Evolutionary conservation across 352 stramenopile genomes (phyloP).

Genomic region (Peronospora farinosa): DNA sequence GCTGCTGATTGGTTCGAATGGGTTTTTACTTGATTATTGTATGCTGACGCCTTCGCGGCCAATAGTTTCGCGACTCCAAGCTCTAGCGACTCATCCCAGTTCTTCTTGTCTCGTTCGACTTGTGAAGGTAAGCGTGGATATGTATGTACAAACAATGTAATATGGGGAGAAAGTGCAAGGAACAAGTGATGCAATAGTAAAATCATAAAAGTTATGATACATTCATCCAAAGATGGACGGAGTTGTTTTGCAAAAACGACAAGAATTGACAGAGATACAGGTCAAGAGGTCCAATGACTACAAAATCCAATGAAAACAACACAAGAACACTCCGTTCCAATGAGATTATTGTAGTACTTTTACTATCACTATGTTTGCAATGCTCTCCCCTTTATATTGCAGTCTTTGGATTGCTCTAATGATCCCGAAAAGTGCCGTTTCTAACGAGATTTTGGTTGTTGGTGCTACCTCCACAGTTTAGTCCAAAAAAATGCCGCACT

Average conservation of each 20-base stretch:
- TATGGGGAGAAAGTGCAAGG: not conserved
- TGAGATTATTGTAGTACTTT: conserved; percentile 1
- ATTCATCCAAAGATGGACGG: too few relatives aligned
- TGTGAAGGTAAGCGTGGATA: conserved; percentile 47
- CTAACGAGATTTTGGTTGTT: conserved; percentile 20
- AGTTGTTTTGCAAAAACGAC: too few relatives aligned
- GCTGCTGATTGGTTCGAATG: conserved; percentile 32
- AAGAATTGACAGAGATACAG: conserved; percentile 24
- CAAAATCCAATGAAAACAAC: not conserved
- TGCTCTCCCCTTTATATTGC: conserved; percentile 1
- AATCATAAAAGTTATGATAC: conserved; percentile 2
- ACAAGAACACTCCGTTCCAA: not conserved
- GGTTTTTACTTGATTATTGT: conserved; percentile 49
- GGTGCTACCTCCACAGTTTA: conserved; percentile 24
- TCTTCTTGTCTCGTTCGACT: conserved; percentile 80
- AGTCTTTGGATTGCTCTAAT: not conserved
- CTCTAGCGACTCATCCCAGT: conserved; percentile 36
- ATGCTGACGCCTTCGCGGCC: conserved; percentile 64
- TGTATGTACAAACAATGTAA: not conserved
- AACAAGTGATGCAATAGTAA: conserved; percentile 6
- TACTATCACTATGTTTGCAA: not conserved
- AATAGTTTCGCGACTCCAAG: conserved; percentile 61
- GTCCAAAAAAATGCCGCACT: conserved; percentile 94
- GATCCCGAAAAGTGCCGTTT: conserved; percentile 6
- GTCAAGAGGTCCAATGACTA: not conserved